Percentiles rank a stretch among this genome's conserved stretches.
Evolutionary conservation across 768 basidiomycete species (phyloP).

Genomic region (Phylloporus scabripes): DNA sequence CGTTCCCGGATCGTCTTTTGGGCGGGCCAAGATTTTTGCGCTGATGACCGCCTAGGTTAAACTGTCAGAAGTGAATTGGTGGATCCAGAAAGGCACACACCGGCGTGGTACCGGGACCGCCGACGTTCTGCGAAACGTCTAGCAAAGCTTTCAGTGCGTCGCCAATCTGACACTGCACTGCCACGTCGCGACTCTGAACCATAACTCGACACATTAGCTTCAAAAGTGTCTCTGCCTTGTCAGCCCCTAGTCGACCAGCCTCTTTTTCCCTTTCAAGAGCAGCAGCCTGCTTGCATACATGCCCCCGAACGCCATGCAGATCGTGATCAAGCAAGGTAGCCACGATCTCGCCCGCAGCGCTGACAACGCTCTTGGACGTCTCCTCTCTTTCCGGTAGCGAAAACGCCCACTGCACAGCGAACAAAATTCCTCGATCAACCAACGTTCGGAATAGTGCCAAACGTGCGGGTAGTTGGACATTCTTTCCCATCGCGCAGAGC

Average conservation of each 20-base stretch:
- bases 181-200: slow-evolving; percentile 75
- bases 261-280: slow-evolving; percentile 65
- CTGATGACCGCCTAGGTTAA: slow-evolving; percentile 24
- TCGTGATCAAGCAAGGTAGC: slow-evolving; percentile 87
- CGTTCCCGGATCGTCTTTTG: slow-evolving; percentile 77
- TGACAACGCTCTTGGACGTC: slow-evolving; percentile 53
- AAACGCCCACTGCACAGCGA: slow-evolving; percentile 91
- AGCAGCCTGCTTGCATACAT: slow-evolving; percentile 75
- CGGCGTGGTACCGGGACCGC: slow-evolving; percentile 33
- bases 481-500: slow-evolving; percentile 93
- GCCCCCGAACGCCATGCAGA: slow-evolving; percentile 75
- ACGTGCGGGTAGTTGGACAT: slow-evolving; percentile 84
- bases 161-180: slow-evolving; percentile 85
- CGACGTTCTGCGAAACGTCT: slow-evolving; percentile 57
- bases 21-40: slow-evolving; percentile 47
- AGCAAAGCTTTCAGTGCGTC: slow-evolving; percentile 82
- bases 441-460: slow-evolving; percentile 81
- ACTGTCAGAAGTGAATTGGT: slow-evolving; percentile 3
- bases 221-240: slow-evolving; percentile 68
- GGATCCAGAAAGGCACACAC: slow-evolving; percentile 19
- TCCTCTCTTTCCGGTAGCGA: slow-evolving; percentile 56
- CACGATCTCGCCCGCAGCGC: slow-evolving; percentile 82
- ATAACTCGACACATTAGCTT: slow-evolving; percentile 72
- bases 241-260: slow-evolving; percentile 49
- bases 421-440: slow-evolving; percentile 82